Conservation (phyloP, 345 rosid genomes). For the Hirschfeldia incana region DNA sequence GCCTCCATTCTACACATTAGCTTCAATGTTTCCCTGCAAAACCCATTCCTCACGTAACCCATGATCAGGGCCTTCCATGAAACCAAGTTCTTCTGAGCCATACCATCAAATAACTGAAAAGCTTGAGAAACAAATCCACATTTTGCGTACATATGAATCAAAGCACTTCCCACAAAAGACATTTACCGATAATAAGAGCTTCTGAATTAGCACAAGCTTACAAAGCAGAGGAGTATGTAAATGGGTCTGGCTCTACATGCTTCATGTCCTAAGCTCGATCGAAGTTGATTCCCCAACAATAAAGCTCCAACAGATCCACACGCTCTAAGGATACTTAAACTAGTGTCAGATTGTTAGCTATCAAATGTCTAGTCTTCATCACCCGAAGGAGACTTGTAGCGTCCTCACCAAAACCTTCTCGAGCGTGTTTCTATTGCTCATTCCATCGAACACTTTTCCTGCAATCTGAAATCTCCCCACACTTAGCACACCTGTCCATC, state of each 20-base stretch:
- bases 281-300: constrained; percentile 67
- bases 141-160: constrained; percentile 86
- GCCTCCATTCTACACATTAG: constrained; percentile 76
- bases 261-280: constrained; percentile 65
- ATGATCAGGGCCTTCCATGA: constrained; percentile 83
- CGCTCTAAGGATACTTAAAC: constrained; percentile 74
- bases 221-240: constrained; percentile 74
- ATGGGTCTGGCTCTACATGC: constrained; percentile 67
- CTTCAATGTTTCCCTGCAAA: constrained; percentile 68
- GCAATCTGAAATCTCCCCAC: constrained; percentile 70
- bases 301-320: constrained; percentile 69
- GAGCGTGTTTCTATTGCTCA: constrained; percentile 74
- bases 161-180: constrained; percentile 75
- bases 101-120: constrained; percentile 62
- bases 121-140: constrained; percentile 78
- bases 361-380: constrained; percentile 67
- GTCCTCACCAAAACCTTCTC: constrained; percentile 71
- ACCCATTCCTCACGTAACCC: constrained; percentile 73
- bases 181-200: constrained; percentile 54
- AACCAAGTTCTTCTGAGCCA: constrained; percentile 71
- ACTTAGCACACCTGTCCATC: constrained; percentile 85
- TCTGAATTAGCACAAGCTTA: constrained; percentile 84
- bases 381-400: constrained; percentile 67
- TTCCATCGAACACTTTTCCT: constrained; percentile 60
- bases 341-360: constrained; percentile 61